A percentile compares a stretch with the other conserved stretches of the same genome.
phyloP scores from a whole-genome alignment of 2,329 filamentous ascomycete genomes.

The Hypoxylon sp. region DNA sequence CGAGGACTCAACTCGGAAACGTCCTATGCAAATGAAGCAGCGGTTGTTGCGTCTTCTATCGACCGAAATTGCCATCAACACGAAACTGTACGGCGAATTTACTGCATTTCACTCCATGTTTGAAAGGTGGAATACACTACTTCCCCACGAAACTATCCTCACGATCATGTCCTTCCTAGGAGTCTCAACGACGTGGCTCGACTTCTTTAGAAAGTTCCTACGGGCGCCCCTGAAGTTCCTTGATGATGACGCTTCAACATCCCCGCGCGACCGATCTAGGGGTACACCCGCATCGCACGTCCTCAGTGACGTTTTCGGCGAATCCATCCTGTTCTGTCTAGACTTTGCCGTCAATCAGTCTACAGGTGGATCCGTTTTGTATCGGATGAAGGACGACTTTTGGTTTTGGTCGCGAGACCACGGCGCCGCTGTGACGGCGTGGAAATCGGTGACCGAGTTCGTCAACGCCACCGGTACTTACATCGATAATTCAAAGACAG shows the following conservation, averaged over 20 bases:
- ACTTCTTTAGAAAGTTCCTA: constrained; percentile 68
- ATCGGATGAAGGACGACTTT: constrained; percentile 70
- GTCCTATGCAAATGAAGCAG: constrained; percentile 56
- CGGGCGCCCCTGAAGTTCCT: constrained; percentile 66
- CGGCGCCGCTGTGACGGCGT: constrained; percentile 62
- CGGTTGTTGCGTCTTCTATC: constrained; percentile 57
- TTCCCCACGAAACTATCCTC: constrained; percentile 67
- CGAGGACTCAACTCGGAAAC: constrained; percentile 37
- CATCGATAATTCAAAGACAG: constrained; percentile 63
- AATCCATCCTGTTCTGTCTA: constrained; percentile 69
- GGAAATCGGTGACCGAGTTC: constrained; percentile 66
- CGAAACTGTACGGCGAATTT: constrained; percentile 54
- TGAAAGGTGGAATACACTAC: constrained; percentile 52
- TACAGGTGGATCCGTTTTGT: constrained; percentile 62
- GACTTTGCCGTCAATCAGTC: constrained; percentile 70
- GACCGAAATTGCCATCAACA: constrained; percentile 57
- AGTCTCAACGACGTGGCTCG: constrained; percentile 62
- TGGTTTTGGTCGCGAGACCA: constrained; percentile 71
- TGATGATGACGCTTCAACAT: constrained; percentile 58
- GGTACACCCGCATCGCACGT: constrained; percentile 68
- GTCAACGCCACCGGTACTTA: constrained; percentile 62
- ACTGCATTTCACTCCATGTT: constrained; percentile 59
- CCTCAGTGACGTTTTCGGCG: constrained; percentile 67
- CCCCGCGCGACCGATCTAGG: constrained; percentile 57
- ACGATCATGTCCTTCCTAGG: constrained; percentile 66